Evolutionary conservation across 2,329 filamentous ascomycete genomes (phyloP).

Genomic region (Magnaporthiopsis incrustans): DNA sequence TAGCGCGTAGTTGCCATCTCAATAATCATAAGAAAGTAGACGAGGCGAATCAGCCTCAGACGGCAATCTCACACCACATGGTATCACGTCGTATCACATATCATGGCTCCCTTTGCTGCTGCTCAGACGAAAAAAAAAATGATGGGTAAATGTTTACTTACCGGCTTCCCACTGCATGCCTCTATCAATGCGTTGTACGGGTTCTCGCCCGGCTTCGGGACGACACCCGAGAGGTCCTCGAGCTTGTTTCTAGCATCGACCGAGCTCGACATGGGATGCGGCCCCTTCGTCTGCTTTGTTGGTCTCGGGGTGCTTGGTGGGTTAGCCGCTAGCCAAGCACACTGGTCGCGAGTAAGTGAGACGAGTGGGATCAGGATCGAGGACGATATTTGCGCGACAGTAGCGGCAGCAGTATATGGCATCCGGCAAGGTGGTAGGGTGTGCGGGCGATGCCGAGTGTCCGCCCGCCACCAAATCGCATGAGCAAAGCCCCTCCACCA

Average conservation of each 20-base stretch:
- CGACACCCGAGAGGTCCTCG: constrained; percentile 46
- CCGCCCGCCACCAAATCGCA: neutral
- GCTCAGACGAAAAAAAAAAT: no score
- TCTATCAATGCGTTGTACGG: constrained; percentile 69
- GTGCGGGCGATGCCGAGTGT: neutral
- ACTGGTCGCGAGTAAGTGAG: neutral
- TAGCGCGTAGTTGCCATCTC: constrained; percentile 21
- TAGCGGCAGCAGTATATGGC: neutral
- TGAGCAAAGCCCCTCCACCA: neutral
- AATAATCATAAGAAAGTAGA: neutral
- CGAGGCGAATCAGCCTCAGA: neutral
- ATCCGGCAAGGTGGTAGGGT: neutral
- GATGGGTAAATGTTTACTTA: constrained; percentile 30
- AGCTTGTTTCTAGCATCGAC: constrained; percentile 41
- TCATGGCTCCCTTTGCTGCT: neutral
- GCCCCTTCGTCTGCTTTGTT: neutral
- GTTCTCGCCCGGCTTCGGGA: constrained; percentile 50
- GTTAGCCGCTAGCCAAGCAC: neutral
- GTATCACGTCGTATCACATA: neutral
- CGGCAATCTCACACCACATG: neutral
- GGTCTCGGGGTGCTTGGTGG: neutral
- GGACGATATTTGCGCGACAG: no score
- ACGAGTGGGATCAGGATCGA: neutral
- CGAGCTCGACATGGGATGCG: constrained; percentile 25
- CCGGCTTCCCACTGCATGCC: constrained; percentile 57